Conservation (phyloP, 1,139 yeast genomes). For the Diutina rugosa region DNA sequence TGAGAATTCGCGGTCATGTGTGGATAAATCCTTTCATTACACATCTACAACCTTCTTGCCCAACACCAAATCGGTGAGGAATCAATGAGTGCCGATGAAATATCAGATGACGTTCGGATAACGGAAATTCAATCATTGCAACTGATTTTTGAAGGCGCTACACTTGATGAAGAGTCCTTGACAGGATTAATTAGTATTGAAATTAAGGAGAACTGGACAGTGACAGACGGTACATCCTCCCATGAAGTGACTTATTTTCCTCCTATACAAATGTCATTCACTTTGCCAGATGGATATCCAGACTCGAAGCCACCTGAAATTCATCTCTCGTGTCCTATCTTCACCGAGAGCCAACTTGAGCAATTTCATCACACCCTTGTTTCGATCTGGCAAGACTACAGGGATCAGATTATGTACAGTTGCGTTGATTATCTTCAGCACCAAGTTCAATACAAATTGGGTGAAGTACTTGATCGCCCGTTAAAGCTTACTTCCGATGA, state of each 20-base stretch:
- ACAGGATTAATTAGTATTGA: neutral
- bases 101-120: neutral
- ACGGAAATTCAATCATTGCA: neutral
- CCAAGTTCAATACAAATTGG: slow-evolving; percentile 6
- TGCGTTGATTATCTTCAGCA: slow-evolving; percentile 32
- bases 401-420: slow-evolving; percentile 30
- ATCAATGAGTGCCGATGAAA: neutral
- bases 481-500: slow-evolving; percentile 6
- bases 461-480: slow-evolving; percentile 4
- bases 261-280: slow-evolving; percentile 15
- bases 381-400: slow-evolving; percentile 22
- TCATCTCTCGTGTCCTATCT: slow-evolving; percentile 9
- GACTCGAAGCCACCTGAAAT: slow-evolving; percentile 16
- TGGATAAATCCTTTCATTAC: neutral
- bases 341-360: slow-evolving; percentile 9
- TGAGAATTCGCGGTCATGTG: neutral
- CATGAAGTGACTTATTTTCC: slow-evolving; percentile 16
- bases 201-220: neutral
- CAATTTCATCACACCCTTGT: slow-evolving; percentile 10
- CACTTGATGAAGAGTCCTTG: neutral
- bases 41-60: no score
- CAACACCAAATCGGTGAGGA: no score
- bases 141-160: neutral
- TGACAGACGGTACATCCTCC: neutral
- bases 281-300: slow-evolving; percentile 17